Evolutionary conservation across 192 early-diverging fungal species (phyloP), one percentile per base, ranked within the genome.

Genomic region (Coemansia sp.): DNA sequence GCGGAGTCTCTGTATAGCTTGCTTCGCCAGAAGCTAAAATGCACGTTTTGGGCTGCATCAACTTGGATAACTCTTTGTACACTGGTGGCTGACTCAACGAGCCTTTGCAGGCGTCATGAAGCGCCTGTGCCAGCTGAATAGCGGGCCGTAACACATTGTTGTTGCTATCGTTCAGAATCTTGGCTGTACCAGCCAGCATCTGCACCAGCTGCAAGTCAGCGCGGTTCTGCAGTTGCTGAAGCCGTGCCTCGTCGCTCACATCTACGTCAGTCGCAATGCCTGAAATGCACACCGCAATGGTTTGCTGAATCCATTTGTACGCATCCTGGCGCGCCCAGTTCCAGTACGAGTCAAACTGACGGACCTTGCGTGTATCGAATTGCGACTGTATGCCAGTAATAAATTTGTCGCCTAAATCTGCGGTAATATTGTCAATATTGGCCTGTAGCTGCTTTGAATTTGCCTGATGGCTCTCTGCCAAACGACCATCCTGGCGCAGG

Each of bases 331-430:
- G n/a, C n/a, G n/a, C n/a, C n/a, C n/a, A n/a, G n/a, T n/a, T n/a
- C n/a, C n/a, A n/a, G n/a, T n/a, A n/a, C n/a, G n/a, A n/a, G n/a
- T n/a, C n/a, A n/a, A 92, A 98, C 29, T 65, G 84, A 49, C 95
- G 90, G 39, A 88, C 92, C 83, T 93, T 98, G 65, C 87, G 84
- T 14, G 75, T 72, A 57, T 86, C 88, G 69, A 98, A 95, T 2
- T 78, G 52, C 4, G 93, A 90, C 47, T 83, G 83, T 70, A 94
- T 90, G 32, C 96, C 96, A 37, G 90, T 85, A 35, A 88, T 85
- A 1, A 67, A 38, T 17, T 70, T 65, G 50, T 96, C 93, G 65
- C 94, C 96, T 63, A 94, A 89, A 79, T 98, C 96, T 56, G 72
- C 84, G 27, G 82, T 60, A 84, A 92, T 89, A 37, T 83, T 67